phyloP scores from a whole-genome alignment of 2,329 filamentous ascomycete genomes.

The Alternaria dauci region DNA sequence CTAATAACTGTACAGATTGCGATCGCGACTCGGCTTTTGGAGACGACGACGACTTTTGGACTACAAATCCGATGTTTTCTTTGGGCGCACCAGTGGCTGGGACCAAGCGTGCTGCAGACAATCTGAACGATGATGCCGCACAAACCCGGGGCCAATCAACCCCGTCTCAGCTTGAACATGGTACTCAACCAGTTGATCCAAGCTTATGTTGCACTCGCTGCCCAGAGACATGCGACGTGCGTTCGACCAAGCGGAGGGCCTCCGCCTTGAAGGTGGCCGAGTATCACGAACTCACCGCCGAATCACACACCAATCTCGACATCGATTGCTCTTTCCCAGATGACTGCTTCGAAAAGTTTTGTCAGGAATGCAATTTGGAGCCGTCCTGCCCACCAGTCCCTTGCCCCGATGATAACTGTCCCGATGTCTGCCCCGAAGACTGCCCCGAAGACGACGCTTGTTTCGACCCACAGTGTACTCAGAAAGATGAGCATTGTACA shows the following conservation, averaged over 20 bases:
- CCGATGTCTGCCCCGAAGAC: conserved; percentile 36
- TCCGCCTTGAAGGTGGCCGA: conserved; percentile 42
- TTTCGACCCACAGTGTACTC: conserved; percentile 48
- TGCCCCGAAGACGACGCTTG: conserved; percentile 45
- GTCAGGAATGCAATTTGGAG: conserved; percentile 47
- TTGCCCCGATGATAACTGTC: conserved; percentile 36
- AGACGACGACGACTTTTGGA: conserved; percentile 39
- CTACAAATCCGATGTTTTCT: conserved; percentile 39
- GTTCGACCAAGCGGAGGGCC: conserved; percentile 46
- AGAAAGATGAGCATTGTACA: conserved; percentile 37
- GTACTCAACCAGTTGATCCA: conserved; percentile 22
- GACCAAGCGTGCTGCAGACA: conserved; percentile 43
- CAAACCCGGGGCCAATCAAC: conserved; percentile 12
- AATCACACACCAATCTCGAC: conserved; percentile 23
- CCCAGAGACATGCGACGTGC: conserved; percentile 28
- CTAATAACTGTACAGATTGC: conserved; percentile 40
- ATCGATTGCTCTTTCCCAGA: conserved; percentile 45
- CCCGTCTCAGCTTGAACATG: conserved; percentile 5
- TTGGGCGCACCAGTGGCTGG: conserved; percentile 38
- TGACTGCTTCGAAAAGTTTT: conserved; percentile 47
- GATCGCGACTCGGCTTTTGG: conserved; percentile 46
- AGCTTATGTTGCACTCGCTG: conserved; percentile 39
- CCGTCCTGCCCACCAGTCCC: conserved; percentile 40
- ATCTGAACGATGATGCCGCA: conserved; percentile 27
- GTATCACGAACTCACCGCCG: conserved; percentile 36